Evolutionary conservation across 352 stramenopile genomes (phyloP).

Genomic region (Phytophthora aleatoria): DNA sequence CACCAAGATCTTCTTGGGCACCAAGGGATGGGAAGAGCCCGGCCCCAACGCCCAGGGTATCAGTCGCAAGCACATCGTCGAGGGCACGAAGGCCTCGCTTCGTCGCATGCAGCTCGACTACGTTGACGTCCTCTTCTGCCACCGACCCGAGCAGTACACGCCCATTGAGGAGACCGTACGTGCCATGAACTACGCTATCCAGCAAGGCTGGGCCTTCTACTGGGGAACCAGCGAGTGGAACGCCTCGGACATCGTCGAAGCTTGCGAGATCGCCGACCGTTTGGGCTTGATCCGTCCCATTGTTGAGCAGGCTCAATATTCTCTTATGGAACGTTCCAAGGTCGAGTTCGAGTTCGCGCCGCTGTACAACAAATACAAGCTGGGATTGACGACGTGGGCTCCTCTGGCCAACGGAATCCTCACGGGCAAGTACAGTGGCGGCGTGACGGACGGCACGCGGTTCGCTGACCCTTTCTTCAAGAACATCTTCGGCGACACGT

Average conservation of each 20-base stretch:
- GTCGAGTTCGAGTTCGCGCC: constrained; percentile 58
- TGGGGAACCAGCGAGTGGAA: constrained; percentile 29
- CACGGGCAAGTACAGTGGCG: constrained; percentile 65
- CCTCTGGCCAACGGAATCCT: constrained; percentile 54
- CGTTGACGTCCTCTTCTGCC: constrained; percentile 49
- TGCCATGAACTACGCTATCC: background rate
- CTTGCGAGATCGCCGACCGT: constrained; percentile 39
- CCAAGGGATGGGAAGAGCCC: constrained; percentile 2
- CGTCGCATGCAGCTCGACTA: constrained; percentile 31
- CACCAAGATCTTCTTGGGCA: constrained; percentile 48
- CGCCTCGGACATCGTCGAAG: constrained; percentile 56
- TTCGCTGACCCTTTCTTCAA: constrained; percentile 32
- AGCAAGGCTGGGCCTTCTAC: constrained; percentile 8
- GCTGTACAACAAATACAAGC: constrained; percentile 40
- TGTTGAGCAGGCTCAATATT: constrained; percentile 62
- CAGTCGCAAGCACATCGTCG: constrained; percentile 35
- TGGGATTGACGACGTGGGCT: constrained; percentile 37
- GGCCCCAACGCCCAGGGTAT: constrained; percentile 18
- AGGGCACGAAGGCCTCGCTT: constrained; percentile 35
- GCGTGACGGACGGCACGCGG: constrained; percentile 35
- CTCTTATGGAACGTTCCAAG: constrained; percentile 55
- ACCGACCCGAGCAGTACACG: constrained; percentile 37
- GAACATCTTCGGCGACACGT: constrained; percentile 14
- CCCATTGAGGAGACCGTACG: background rate
- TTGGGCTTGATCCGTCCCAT: constrained; percentile 37